These are phyloP conservation scores for Plectranthus barbatus DNA, from an alignment of 257 asterid genomes.

Conservation along the genomic window DNA sequence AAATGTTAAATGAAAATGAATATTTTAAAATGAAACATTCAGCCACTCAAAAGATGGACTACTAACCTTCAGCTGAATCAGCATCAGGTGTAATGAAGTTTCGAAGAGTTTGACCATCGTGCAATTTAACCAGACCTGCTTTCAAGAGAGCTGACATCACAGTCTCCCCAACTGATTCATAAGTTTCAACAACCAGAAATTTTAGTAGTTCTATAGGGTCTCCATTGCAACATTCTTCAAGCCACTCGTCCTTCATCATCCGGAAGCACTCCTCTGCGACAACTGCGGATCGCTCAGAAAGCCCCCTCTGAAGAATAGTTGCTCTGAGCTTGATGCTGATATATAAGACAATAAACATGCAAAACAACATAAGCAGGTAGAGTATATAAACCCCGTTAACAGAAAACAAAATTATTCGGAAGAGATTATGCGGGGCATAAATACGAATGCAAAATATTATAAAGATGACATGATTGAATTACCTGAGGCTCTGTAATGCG, in stretches of 20 bases:
- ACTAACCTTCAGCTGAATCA: conserved; percentile 58
- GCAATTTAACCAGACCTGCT: conserved; percentile 57
- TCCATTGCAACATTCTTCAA: conserved; percentile 66
- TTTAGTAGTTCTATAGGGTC: conserved; percentile 66
- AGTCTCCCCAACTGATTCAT: conserved; percentile 77
- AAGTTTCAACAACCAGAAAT: conserved; percentile 94
- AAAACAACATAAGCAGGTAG: conserved; percentile 3
- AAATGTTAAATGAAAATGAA: not conserved
- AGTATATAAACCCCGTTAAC: not conserved
- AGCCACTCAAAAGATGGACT: not conserved
- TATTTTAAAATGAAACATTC: not conserved
- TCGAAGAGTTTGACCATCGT: conserved; percentile 56
- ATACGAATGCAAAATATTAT: not conserved
- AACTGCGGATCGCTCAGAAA: conserved; percentile 74
- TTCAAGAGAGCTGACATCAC: conserved; percentile 58
- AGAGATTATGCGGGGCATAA: not conserved
- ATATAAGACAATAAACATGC: conserved; percentile 13
- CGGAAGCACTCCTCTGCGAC: conserved; percentile 75
- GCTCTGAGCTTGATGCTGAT: conserved; percentile 87
- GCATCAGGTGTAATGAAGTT: conserved; percentile 31
- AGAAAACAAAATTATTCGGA: not conserved
- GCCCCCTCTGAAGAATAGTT: conserved; percentile 83
- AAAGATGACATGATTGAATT: conserved; percentile 11
- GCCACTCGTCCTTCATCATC: conserved; percentile 92
- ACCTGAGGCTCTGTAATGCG: conserved; percentile 93